These are phyloP conservation scores for Saccharum officinarum DNA, from an alignment of 176 grass and related monocot species.

Conservation along the genomic window DNA sequence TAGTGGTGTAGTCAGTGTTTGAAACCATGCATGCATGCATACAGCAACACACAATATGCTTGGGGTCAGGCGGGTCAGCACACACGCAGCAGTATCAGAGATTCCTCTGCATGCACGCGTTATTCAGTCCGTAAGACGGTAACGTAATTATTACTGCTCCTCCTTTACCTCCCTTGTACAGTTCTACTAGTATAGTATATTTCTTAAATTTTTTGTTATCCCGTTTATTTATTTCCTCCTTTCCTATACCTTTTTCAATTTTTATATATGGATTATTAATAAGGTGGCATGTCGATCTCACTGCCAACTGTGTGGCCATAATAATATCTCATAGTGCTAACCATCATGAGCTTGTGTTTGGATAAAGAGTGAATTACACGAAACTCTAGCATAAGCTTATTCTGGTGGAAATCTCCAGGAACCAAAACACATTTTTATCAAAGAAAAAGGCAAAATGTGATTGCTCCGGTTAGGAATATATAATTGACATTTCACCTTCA, in stretches of 20 bases:
- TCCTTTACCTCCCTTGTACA: too few species aligned
- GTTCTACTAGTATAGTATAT: too few species aligned
- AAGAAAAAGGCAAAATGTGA: not conserved
- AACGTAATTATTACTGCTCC: too few species aligned
- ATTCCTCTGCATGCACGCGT: not conserved
- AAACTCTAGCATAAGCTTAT: not conserved
- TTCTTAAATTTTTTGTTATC: too few species aligned
- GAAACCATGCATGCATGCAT: not conserved
- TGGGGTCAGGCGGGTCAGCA: not conserved
- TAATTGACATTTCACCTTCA: not conserved
- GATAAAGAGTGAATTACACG: conserved; percentile 13
- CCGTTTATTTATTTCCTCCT: too few species aligned
- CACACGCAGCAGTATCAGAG: not conserved
- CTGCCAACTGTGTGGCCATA: not conserved
- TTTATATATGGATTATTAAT: not conserved
- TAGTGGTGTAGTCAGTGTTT: not conserved
- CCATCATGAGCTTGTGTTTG: not conserved
- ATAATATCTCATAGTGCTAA: conserved; percentile 28
- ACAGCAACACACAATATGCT: not conserved
- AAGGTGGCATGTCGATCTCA: conserved; percentile 15
- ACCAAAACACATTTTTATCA: not conserved
- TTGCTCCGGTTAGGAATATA: not conserved
- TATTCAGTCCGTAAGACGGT: not conserved
- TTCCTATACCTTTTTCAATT: not conserved
- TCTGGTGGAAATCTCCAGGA: not conserved